Conservation (phyloP, 768 basidiomycete genomes). For the Boletellus emodensis region DNA sequence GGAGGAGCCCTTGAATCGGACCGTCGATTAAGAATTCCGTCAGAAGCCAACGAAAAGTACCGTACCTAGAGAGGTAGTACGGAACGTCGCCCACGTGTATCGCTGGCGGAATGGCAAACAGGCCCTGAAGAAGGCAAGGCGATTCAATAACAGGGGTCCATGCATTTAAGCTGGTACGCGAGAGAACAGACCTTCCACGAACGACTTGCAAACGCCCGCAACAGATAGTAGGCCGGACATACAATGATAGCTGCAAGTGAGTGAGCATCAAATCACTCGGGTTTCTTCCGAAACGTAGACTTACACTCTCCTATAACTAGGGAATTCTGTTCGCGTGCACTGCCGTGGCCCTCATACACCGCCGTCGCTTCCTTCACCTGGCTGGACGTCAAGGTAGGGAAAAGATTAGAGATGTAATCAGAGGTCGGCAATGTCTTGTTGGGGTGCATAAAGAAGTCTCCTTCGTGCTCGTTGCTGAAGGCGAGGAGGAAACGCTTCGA, state of each 20-base stretch:
- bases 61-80: slow-evolving; percentile 38
- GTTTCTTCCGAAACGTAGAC: neutral
- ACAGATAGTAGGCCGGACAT: slow-evolving; percentile 35
- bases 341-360: slow-evolving; percentile 31
- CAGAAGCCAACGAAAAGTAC: neutral
- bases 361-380: slow-evolving; percentile 23
- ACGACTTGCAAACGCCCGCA: slow-evolving; percentile 26
- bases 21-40: too few species aligned
- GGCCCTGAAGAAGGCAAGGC: slow-evolving; percentile 16
- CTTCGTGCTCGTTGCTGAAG: slow-evolving; percentile 32
- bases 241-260: slow-evolving; percentile 29
- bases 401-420: slow-evolving; percentile 34
- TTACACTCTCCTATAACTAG: slow-evolving; percentile 41
- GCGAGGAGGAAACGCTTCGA: slow-evolving; percentile 22
- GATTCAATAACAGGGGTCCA: slow-evolving; percentile 2
- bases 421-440: slow-evolving; percentile 19
- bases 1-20: neutral
- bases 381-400: slow-evolving; percentile 33
- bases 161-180: slow-evolving; percentile 13
- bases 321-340: slow-evolving; percentile 31
- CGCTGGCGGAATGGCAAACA: slow-evolving; percentile 31
- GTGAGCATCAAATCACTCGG: neutral
- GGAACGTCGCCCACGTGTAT: slow-evolving; percentile 31
- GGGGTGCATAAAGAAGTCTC: slow-evolving; percentile 24
- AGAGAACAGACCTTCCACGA: slow-evolving; percentile 31